A percentile compares a stretch with the other conserved stretches of the same genome.
These are phyloP conservation scores for Misopates orontium DNA, from an alignment of 257 asterid genomes.

Conservation along the genomic window DNA sequence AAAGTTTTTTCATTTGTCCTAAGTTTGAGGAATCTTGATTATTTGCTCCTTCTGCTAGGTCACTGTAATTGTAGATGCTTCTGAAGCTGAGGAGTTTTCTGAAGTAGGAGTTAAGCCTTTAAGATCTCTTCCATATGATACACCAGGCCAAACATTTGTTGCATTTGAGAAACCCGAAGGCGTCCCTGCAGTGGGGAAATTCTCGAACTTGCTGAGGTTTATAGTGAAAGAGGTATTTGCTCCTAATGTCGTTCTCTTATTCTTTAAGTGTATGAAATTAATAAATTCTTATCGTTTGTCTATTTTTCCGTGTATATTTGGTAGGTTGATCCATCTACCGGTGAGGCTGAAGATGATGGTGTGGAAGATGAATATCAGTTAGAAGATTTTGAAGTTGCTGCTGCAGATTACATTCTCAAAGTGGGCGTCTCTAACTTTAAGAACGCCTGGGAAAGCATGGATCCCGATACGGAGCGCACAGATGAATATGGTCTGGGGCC, in stretches of 20 bases:
- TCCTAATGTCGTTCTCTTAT: conserved; percentile 6
- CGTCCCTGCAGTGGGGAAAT: conserved; percentile 83
- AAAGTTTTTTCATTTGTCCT: conserved; percentile 3
- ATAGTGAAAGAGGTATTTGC: conserved; percentile 82
- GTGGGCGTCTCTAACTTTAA: conserved; percentile 92
- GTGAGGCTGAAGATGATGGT: conserved; percentile 98
- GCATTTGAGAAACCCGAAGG: conserved; percentile 98
- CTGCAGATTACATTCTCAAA: conserved; percentile 90
- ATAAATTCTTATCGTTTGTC: not conserved
- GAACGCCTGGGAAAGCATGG: conserved; percentile 97
- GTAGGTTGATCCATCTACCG: conserved; percentile 91
- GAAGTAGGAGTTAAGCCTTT: conserved; percentile 83
- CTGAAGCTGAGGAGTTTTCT: conserved; percentile 94
- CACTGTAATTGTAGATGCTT: conserved; percentile 87
- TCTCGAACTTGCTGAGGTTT: conserved; percentile 81
- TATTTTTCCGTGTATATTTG: conserved; percentile 6
- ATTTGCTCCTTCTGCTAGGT: conserved; percentile 54
- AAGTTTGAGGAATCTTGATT: conserved; percentile 17
- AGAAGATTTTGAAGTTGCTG: conserved; percentile 89
- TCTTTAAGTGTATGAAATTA: not conserved
- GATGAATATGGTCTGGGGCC: conserved; percentile 99
- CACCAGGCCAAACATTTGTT: conserved; percentile 90
- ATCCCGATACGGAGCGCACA: conserved; percentile 63
- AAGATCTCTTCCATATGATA: conserved; percentile 81
- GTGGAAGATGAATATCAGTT: conserved; percentile 98